Conservation (phyloP, 257 asterid genomes). For the Handroanthus guayacan region DNA sequence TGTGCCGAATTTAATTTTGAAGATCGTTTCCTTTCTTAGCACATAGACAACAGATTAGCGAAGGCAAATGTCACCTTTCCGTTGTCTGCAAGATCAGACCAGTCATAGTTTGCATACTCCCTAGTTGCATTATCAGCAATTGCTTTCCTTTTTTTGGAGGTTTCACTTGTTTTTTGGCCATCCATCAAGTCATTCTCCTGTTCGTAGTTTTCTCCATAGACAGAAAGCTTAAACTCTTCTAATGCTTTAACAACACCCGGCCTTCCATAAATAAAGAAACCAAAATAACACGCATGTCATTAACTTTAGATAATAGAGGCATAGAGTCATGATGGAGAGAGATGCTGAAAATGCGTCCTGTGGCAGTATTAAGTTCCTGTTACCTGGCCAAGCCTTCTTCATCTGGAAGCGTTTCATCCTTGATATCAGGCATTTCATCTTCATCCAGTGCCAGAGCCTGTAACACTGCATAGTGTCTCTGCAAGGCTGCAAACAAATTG, state of each 20-base stretch:
- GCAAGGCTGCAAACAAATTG: conserved; percentile 69
- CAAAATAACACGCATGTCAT: conserved; percentile 1
- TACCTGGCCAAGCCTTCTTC: conserved; percentile 97
- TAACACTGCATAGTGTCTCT: conserved; percentile 92
- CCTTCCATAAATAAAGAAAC: conserved; percentile 43
- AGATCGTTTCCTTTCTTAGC: background rate
- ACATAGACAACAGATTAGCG: conserved; percentile 23
- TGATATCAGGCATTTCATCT: conserved; percentile 92
- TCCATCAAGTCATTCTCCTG: conserved; percentile 52
- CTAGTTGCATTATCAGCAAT: conserved; percentile 64
- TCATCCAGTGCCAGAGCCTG: conserved; percentile 97
- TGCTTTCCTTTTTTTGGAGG: conserved; percentile 81
- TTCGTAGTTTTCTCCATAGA: conserved; percentile 75
- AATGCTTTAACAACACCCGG: conserved; percentile 87
- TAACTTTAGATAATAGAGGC: conserved; percentile 12
- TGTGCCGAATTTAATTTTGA: background rate
- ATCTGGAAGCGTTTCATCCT: conserved; percentile 96
- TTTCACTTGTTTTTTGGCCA: conserved; percentile 57
- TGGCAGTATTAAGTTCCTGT: background rate
- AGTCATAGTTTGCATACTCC: conserved; percentile 66
- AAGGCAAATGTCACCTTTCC: conserved; percentile 69
- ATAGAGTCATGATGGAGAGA: conserved; percentile 12
- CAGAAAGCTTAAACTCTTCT: conserved; percentile 84
- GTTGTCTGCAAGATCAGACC: conserved; percentile 88
- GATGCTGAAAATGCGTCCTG: conserved; percentile 6